Percentiles rank a stretch among this genome's conserved stretches.
Conservation (phyloP, 768 basidiomycete species). For the Kwoniella bestiolae region DNA sequence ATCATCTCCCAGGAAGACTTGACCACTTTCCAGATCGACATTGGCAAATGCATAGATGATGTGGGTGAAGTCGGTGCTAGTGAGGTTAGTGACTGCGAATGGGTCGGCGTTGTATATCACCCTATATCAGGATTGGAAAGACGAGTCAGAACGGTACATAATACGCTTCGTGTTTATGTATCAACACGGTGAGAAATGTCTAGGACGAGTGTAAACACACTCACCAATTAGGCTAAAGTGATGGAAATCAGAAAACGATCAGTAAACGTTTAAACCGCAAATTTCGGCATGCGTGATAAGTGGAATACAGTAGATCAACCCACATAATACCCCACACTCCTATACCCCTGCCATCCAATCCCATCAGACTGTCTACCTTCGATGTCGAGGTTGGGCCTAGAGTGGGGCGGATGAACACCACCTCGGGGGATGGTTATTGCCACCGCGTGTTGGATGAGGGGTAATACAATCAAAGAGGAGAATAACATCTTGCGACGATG, state of each 20-base stretch:
- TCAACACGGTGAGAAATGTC: too few species aligned
- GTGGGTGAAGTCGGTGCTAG: slow-evolving; percentile 84
- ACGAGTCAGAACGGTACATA: neutral
- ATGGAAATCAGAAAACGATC: neutral
- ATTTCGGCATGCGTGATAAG: neutral
- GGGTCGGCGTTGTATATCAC: slow-evolving; percentile 8
- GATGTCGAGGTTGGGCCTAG: neutral
- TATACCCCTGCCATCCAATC: slow-evolving; percentile 8
- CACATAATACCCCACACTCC: slow-evolving; percentile 25
- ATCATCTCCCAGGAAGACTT: slow-evolving; percentile 80
- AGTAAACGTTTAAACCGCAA: neutral
- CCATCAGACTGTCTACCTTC: slow-evolving; percentile 4
- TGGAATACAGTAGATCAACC: neutral
- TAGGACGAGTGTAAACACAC: neutral
- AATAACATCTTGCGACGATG: neutral
- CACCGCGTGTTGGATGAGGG: neutral
- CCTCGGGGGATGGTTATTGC: slow-evolving; percentile 1
- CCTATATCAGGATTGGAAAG: neutral
- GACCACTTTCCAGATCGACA: slow-evolving; percentile 76
- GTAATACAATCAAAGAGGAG: neutral
- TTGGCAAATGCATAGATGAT: slow-evolving; percentile 93
- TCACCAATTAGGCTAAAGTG: slow-evolving; percentile 14
- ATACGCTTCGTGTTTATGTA: too few species aligned
- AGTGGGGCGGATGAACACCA: neutral
- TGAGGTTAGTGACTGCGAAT: slow-evolving; percentile 63